Base-by-base conservation (phyloP, 805 yeast species). In the Kodamaea fukazawae region DNA sequence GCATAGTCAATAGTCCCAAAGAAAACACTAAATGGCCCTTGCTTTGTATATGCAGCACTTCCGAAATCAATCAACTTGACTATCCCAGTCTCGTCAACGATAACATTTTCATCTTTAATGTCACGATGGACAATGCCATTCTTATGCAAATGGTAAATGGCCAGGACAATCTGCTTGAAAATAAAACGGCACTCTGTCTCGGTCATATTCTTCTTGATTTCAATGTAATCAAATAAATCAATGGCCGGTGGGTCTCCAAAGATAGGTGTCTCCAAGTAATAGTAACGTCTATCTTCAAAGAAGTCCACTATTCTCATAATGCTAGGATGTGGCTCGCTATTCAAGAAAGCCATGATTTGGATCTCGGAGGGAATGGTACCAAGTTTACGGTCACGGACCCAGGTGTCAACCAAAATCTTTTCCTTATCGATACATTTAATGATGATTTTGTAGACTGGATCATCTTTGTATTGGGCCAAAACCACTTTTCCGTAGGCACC, bases 1-100 rank as follows among this genome's bases (percentile, higher is more conserved):
- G 98, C 98, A 60, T 91, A 93, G 60, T 93, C 97, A 32, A 93
- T 81, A 0, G 99, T 93, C 2, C 99, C 99, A 2, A 93, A 98
- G 63, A 93, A 91, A 4, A 93, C 96, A 50, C 91, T 96, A 63
- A 91, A 93, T 4, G 98, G 98, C 0, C 97, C 98, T 65, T 83
- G 88, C 48, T 76, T 78, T 14, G 81, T 78, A 59, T 88, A 88
- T 0, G 97, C 96, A 1, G 98, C 96, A 34, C 95, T 83, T 1
- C 99, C 99, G 60, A 89, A 91, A 63, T 91, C 99, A 55, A 91
- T 91, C 46, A 91, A 68, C 58, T 89, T 90, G 38, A 87, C 82
- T 32, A 79, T 72, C 2, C 93, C 95, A 46, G 81, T 74, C 41
- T 81, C 80, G 53, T 90, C 96, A 37, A 91, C 85, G 52, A 91